Evolutionary conservation across 345 rosid species (phyloP).

Genomic region (Triadica sebifera): DNA sequence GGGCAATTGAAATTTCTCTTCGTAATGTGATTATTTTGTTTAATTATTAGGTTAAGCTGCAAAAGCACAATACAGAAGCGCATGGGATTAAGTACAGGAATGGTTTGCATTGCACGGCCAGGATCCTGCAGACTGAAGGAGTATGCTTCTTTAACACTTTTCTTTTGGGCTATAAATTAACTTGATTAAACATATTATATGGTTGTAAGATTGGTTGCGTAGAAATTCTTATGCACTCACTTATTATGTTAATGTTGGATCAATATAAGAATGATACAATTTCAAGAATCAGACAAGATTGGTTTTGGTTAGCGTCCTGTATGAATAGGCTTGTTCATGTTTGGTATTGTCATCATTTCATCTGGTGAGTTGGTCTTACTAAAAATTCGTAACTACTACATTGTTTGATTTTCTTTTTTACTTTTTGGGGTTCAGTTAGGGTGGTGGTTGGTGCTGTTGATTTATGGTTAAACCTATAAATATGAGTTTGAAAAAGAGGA

Average conservation of each 20-base stretch:
- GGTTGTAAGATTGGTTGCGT: neutral
- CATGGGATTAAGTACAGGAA: conserved; percentile 76
- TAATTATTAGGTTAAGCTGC: conserved; percentile 71
- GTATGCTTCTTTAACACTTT: conserved; percentile 39
- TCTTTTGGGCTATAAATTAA: conserved; percentile 2
- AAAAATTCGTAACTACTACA: no score
- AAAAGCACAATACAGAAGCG: conserved; percentile 78
- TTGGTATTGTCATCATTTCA: no score
- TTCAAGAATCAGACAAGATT: neutral
- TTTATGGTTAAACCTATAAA: no score
- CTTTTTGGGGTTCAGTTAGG: no score
- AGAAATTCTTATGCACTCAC: neutral
- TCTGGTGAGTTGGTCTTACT: no score
- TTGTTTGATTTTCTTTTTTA: neutral
- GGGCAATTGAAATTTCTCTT: neutral
- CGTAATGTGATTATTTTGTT: conserved; percentile 10
- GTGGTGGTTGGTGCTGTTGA: no score
- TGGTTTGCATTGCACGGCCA: conserved; percentile 77
- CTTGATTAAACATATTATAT: neutral
- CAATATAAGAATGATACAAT: neutral
- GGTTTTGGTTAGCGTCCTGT: neutral
- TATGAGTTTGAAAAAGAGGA: no score
- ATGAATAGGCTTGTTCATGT: neutral
- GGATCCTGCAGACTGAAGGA: conserved; percentile 77
- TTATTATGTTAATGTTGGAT: neutral